Base-by-base conservation (phyloP, 768 basidiomycete genomes). In the Boletus reticulatus region DNA sequence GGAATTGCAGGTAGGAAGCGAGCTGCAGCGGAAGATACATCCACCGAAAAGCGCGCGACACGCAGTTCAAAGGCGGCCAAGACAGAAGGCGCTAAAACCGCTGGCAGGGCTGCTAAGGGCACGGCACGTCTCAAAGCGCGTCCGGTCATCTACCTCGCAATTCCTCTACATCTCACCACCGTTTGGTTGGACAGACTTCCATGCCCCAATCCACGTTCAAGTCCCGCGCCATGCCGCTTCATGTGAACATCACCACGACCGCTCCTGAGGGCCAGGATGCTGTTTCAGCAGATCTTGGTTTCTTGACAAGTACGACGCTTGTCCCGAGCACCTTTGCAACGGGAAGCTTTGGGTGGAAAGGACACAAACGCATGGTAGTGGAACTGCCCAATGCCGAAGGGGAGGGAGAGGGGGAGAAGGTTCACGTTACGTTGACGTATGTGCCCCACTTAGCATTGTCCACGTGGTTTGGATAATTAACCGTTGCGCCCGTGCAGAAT, bases 291-390 rank as follows among this genome's bases (percentile, higher is more conserved):
- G 89, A 90, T 69, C 76, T 82, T 27, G 89, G 87, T 11, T 77
- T 81, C 66, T 75, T 91, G 58, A 82, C 81, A 16, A 77, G 72
- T 41, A 67, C 84, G 20, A 79, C 80, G 0, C 76, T 91, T 8
- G 60, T 78, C 4, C 82, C 91, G 2, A 79, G 72, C 55, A 75
- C 80, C 38, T 91, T 93, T 70, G 63, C 75, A 14, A 90, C 89
- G 0, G 89, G 90, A 12, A 89, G 87, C 65, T 90, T 87, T 67
- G 91, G 92, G 17, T 93, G 91, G 91, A 92, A 91, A 68, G 90
- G 86, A 3, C 81, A 71, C 68, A 87, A 85, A 68, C 80, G 84
- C 24, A 70, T 92, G 56, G 78, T 76, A 1, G 77, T 93, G 48
- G 87, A 90, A 63, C 67, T 92, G 16, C 75, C 81, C 52, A 76